These are phyloP conservation scores for Mercurialis annua DNA, from an alignment of 345 rosid genomes.

Conservation along the genomic window DNA sequence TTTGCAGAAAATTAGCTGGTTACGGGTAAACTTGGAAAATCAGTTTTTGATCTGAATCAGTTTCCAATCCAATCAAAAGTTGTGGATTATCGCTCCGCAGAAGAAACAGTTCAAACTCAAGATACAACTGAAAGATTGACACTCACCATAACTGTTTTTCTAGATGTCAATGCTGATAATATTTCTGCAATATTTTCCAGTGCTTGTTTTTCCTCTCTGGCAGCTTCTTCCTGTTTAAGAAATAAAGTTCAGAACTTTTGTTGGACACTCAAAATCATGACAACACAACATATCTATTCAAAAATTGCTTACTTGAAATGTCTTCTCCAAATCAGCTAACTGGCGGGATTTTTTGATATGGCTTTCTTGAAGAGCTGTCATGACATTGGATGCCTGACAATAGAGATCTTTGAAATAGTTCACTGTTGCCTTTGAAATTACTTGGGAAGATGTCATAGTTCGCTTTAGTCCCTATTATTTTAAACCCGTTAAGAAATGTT, in stretches of 20 bases:
- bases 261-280: not conserved
- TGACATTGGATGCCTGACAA: slow-evolving; percentile 49
- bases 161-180: slow-evolving; percentile 57
- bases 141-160: slow-evolving; percentile 63
- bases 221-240: slow-evolving; percentile 70
- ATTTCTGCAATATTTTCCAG: slow-evolving; percentile 56
- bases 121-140: too few species aligned
- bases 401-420: slow-evolving; percentile 54
- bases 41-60: too few species aligned
- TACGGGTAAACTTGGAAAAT: too few species aligned
- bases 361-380: slow-evolving; percentile 44
- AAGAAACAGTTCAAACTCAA: too few species aligned
- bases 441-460: slow-evolving; percentile 55
- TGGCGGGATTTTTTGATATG: slow-evolving; percentile 47
- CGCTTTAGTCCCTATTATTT: slow-evolving; percentile 49
- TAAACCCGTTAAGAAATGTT: slow-evolving; percentile 7
- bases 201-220: slow-evolving; percentile 70
- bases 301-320: slow-evolving; percentile 47
- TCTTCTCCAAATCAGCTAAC: slow-evolving; percentile 54
- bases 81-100: too few species aligned
- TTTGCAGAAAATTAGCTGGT: too few species aligned
- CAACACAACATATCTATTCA: not conserved
- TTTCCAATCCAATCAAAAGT: too few species aligned
- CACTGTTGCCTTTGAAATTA: slow-evolving; percentile 55
- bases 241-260: slow-evolving; percentile 7